These are phyloP conservation scores for Colletotrichum sp. DNA, from an alignment of 2,329 filamentous ascomycete species.

Conservation along the genomic window DNA sequence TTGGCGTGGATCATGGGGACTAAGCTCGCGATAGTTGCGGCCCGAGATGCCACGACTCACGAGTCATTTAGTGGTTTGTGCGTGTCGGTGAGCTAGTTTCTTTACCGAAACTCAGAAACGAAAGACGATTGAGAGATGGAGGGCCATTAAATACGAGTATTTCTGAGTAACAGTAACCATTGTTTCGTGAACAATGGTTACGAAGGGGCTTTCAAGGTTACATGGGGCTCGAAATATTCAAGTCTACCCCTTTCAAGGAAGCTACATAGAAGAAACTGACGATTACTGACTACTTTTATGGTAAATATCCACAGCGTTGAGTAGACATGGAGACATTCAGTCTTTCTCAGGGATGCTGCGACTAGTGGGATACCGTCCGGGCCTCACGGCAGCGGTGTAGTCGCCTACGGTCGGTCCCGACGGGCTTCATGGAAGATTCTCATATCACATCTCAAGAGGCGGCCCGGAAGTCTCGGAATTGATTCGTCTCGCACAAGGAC, in stretches of 20 bases:
- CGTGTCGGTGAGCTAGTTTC: not conserved
- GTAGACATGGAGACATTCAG: not conserved
- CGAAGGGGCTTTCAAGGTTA: not conserved
- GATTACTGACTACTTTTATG: not conserved
- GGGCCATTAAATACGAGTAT: not conserved
- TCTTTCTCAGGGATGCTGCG: not conserved
- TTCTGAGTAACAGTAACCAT: not conserved
- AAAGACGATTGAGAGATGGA: not conserved
- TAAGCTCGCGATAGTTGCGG: not conserved
- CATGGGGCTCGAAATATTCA: not conserved
- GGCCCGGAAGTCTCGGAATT: not conserved
- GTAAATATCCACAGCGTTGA: not conserved
- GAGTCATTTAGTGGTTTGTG: not conserved
- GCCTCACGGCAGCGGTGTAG: not conserved
- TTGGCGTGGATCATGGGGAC: constrained; percentile 4
- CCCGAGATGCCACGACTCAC: not conserved
- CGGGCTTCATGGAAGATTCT: not conserved
- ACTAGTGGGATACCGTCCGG: not conserved
- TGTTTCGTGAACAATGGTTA: not conserved
- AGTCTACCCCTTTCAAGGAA: not conserved
- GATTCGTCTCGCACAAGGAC: not conserved
- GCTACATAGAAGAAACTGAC: not conserved
- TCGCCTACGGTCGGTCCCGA: not conserved
- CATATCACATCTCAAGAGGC: not conserved
- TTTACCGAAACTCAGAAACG: not conserved